Conservation (phyloP, 2,329 filamentous ascomycete genomes). For the Intubia oerlemansii region DNA sequence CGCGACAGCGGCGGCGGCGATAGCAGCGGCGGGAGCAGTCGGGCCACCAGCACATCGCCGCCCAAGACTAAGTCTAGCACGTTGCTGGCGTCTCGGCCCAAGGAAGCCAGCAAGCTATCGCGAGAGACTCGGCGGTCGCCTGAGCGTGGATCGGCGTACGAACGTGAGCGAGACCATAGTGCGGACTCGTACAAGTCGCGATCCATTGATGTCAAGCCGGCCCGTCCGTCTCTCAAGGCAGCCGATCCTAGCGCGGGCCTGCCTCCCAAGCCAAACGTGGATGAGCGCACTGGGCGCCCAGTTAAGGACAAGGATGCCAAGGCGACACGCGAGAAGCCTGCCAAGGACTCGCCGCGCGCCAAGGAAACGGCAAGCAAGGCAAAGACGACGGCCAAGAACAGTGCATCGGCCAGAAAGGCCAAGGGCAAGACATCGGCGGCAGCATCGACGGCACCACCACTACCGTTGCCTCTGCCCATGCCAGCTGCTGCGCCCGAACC, state of each 20-base stretch:
- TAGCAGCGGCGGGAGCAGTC: neutral
- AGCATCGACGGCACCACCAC: no score
- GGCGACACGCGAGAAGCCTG: no score
- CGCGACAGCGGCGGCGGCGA: neutral
- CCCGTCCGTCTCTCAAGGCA: no score
- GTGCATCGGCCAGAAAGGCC: no score
- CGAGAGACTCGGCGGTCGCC: constrained; percentile 5
- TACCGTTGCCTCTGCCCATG: constrained; percentile 7
- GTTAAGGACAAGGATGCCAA: no score
- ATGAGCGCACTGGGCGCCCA: no score
- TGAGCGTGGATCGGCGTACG: neutral
- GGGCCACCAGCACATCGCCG: no score
- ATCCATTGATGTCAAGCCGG: constrained; percentile 3
- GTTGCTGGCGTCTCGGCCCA: constrained; percentile 4
- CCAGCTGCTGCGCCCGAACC: constrained; percentile 8
- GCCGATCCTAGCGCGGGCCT: no score
- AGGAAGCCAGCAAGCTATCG: constrained; percentile 6
- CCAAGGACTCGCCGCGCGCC: no score
- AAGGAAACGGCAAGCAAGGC: constrained; percentile 1
- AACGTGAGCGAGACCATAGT: neutral
- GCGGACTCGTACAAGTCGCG: constrained; percentile 1
- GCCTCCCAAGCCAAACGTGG: no score
- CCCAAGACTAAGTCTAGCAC: no score
- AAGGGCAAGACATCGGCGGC: no score
- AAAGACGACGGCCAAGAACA: constrained; percentile 1